phyloP scores from a whole-genome alignment of 495 filamentous ascomycete genomes.

The Friedmanniomyces endolithicus region DNA sequence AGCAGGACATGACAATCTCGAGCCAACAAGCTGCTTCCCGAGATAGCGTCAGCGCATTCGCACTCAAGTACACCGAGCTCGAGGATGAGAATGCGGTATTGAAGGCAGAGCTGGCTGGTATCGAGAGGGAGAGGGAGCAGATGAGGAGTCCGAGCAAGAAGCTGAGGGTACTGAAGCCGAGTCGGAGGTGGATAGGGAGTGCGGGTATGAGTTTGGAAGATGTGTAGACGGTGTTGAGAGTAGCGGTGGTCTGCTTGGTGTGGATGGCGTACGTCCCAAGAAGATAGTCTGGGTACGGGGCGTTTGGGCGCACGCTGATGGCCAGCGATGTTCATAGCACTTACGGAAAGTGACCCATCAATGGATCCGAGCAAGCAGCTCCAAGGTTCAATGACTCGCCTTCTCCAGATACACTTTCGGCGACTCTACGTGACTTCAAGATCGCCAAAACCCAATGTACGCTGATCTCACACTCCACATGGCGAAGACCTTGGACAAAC shows the following conservation, averaged over 20 bases:
- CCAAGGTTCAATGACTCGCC: too few relatives aligned
- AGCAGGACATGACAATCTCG: not conserved
- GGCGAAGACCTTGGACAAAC: not conserved
- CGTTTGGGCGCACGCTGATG: too few relatives aligned
- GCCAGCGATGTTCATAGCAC: too few relatives aligned
- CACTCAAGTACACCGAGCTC: constrained; percentile 20
- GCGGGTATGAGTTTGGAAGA: constrained; percentile 19
- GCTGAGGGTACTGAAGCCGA: constrained; percentile 31
- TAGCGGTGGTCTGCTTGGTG: not conserved
- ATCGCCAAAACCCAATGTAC: not conserved
- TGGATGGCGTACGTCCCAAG: not conserved
- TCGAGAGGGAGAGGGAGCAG: constrained; percentile 24
- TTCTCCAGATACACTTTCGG: too few relatives aligned
- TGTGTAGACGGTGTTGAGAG: not conserved
- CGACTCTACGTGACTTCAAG: too few relatives aligned
- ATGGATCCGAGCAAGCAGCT: too few relatives aligned
- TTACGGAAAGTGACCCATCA: too few relatives aligned
- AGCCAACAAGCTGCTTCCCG: constrained; percentile 4
- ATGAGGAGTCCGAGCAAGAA: constrained; percentile 31
- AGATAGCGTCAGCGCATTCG: not conserved
- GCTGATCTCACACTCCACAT: not conserved
- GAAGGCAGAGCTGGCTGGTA: constrained; percentile 22
- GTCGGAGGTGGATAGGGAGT: constrained; percentile 27
- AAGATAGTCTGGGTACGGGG: too few relatives aligned
- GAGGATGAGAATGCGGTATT: constrained; percentile 29